Conservation (phyloP, 257 asterid species). For the Nicotiana sylvestris region DNA sequence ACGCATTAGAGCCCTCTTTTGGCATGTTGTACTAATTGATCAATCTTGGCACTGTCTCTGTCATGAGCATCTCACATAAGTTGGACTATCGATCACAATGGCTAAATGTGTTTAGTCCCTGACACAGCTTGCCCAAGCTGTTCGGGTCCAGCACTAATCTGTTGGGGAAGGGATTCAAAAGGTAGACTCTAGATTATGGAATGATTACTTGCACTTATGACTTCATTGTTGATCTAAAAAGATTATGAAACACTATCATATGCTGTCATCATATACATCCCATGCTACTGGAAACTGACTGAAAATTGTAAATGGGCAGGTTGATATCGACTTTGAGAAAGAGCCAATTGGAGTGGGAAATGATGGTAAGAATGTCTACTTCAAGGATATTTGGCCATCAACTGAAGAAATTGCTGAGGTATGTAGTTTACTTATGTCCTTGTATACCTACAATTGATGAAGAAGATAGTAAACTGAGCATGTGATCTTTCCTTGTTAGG, state of each 20-base stretch:
- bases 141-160: too few species aligned
- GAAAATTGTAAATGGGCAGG: slow-evolving; percentile 36
- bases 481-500: slow-evolving; percentile 34
- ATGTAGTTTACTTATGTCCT: not conserved
- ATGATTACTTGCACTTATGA: too few species aligned
- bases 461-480: not conserved
- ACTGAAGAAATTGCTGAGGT: slow-evolving; percentile 91
- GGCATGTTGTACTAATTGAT: not conserved
- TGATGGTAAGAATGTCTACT: slow-evolving; percentile 75
- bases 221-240: too few species aligned
- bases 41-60: not conserved
- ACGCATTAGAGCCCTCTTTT: not conserved
- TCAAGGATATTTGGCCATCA: slow-evolving; percentile 91
- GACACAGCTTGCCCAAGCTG: too few species aligned
- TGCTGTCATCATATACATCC: not conserved
- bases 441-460: slow-evolving; percentile 10
- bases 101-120: not conserved
- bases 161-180: too few species aligned
- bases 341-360: slow-evolving; percentile 93
- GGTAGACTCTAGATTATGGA: too few species aligned
- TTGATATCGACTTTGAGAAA: slow-evolving; percentile 84
- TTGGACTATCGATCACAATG: not conserved
- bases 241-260: not conserved
- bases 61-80: not conserved
- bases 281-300: not conserved